Conservation (phyloP, 306 rosid genomes). For the Gleditsia sinensis region DNA sequence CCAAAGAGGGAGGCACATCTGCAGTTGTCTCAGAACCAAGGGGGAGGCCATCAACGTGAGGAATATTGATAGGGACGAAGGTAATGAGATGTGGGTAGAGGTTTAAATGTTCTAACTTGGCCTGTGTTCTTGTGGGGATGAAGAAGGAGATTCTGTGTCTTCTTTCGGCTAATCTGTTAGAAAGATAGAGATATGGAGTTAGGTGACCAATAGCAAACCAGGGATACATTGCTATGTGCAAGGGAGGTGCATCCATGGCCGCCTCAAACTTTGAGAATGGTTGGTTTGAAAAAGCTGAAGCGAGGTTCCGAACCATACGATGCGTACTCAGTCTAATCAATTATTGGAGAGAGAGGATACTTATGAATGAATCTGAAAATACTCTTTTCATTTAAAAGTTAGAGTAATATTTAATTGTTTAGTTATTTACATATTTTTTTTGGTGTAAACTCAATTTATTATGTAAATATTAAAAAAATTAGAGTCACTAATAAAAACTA, state of each 20-base stretch:
- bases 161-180: conserved; percentile 31
- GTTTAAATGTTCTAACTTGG: conserved; percentile 18
- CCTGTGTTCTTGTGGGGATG: conserved; percentile 20
- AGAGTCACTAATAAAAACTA: too few species aligned
- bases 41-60: conserved; percentile 30
- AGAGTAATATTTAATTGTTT: too few species aligned
- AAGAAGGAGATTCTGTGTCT: conserved; percentile 38
- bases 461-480: too few species aligned
- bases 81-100: conserved; percentile 14
- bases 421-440: too few species aligned
- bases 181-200: background rate
- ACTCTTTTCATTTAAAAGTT: too few species aligned
- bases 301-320: too few species aligned
- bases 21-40: conserved; percentile 11
- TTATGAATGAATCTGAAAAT: too few species aligned
- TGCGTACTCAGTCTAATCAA: too few species aligned
- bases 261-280: background rate
- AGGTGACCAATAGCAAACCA: conserved; percentile 30
- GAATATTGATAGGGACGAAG: conserved; percentile 21
- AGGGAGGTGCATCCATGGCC: background rate
- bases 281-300: background rate
- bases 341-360: too few species aligned
- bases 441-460: too few species aligned
- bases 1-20: background rate
- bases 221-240: conserved; percentile 32